Evolutionary conservation across 257 asterid species (phyloP).

Genomic region (Fraxinus excelsior): DNA sequence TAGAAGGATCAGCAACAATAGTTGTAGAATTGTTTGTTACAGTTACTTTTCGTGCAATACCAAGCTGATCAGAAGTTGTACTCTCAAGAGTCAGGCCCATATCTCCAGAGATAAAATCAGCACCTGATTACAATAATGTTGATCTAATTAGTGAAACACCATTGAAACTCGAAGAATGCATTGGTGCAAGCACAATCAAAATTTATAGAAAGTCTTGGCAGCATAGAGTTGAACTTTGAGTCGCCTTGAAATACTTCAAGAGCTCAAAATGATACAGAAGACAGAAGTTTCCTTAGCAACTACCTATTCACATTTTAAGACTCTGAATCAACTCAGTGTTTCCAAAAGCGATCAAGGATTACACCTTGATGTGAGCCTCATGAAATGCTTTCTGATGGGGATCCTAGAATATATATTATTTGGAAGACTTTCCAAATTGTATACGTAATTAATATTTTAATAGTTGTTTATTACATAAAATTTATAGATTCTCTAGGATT

Average conservation of each 20-base stretch:
- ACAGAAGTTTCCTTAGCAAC: slow-evolving; percentile 7
- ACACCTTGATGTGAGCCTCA: neutral
- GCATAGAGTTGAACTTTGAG: neutral
- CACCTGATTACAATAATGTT: slow-evolving; percentile 53
- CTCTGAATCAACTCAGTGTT: too few species aligned
- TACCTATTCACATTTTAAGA: neutral
- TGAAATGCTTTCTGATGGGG: too few species aligned
- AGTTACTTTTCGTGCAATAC: slow-evolving; percentile 77
- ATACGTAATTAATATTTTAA: too few species aligned
- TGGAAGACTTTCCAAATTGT: too few species aligned
- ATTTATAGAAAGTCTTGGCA: neutral
- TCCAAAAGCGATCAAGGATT: neutral
- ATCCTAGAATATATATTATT: too few species aligned
- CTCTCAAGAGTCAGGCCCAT: slow-evolving; percentile 73
- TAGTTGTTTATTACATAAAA: too few species aligned
- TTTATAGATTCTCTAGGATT: too few species aligned
- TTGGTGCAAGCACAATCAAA: neutral
- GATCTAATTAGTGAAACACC: slow-evolving; percentile 12
- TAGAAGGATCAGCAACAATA: slow-evolving; percentile 85
- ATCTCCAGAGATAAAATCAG: slow-evolving; percentile 94
- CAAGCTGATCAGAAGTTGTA: slow-evolving; percentile 98
- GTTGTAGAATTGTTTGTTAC: slow-evolving; percentile 69
- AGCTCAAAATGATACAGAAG: slow-evolving; percentile 1
- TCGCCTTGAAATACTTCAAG: slow-evolving; percentile 6
- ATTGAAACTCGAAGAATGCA: slow-evolving; percentile 2